Conservation (phyloP, 345 rosid genomes). For the Melaleuca quinquenervia region DNA sequence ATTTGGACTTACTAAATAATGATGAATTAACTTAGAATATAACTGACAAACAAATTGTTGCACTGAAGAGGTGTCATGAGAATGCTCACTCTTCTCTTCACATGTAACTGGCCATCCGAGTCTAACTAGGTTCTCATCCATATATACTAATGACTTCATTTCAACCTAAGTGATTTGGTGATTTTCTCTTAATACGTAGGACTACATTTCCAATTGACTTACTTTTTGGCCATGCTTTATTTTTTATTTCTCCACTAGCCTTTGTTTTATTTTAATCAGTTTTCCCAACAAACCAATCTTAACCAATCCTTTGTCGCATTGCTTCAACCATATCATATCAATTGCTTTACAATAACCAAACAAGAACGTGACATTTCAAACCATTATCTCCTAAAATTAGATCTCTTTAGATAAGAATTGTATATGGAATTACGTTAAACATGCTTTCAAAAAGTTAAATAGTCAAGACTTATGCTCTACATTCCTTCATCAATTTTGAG, state of each 20-base stretch:
- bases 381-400: not conserved
- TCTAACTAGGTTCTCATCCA: not conserved
- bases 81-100: not conserved
- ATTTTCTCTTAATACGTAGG: too few relatives aligned
- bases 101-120: not conserved
- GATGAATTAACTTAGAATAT: not conserved
- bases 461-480: not conserved
- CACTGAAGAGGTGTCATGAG: not conserved
- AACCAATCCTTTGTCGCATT: too few relatives aligned
- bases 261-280: too few relatives aligned
- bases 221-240: too few relatives aligned
- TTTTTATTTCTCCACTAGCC: too few relatives aligned
- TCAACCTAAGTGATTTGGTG: too few relatives aligned
- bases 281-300: too few relatives aligned
- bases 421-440: not conserved
- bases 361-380: not conserved
- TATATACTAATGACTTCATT: too few relatives aligned
- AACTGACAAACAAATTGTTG: too few relatives aligned
- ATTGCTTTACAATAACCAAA: not conserved
- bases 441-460: not conserved
- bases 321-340: not conserved
- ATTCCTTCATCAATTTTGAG: not conserved
- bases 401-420: not conserved
- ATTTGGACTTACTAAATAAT: too few relatives aligned
- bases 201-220: too few relatives aligned